Percentiles rank a stretch among this genome's conserved stretches.
phyloP scores from a whole-genome alignment of 129 eudicot genomes.

The Daucus carota region DH1_v3.0 NC_030382.2:35384001-35384500 shows the following conservation, averaged over 20 bases:
- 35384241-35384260: not conserved
- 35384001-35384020: too few relatives aligned
- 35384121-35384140: too few relatives aligned
- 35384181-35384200: conserved; percentile 7
- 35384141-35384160: conserved; percentile 8
- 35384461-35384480: not conserved
- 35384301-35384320: not conserved
- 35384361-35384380: not conserved
- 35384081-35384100: too few relatives aligned
- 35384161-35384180: conserved; percentile 12
- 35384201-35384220: not conserved
- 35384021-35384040: too few relatives aligned
- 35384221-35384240: not conserved
- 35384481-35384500: conserved; percentile 2
- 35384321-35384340: not conserved
- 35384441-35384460: not conserved
- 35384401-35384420: conserved; percentile 2
- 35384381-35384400: not conserved
- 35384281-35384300: not conserved
- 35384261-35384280: not conserved
- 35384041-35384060: too few relatives aligned
- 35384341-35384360: conserved; percentile 7
- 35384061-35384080: too few relatives aligned
- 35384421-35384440: not conserved
- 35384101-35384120: too few relatives aligned